Base-by-base conservation (phyloP, 352 stramenopile species). In the Pythium phragmiticola region DNA sequence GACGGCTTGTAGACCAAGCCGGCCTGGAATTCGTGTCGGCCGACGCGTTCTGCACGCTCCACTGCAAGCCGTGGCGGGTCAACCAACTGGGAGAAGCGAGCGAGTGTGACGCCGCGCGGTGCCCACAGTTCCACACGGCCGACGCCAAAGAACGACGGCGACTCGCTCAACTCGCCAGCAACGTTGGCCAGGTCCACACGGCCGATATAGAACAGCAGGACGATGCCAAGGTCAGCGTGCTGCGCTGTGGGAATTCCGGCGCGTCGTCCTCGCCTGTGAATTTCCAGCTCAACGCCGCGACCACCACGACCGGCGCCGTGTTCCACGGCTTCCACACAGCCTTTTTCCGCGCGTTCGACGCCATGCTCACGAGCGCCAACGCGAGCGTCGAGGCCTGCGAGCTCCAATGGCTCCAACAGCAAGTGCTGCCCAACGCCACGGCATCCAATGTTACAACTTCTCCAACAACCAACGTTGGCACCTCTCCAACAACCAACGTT, bases 321-420 rank as follows among this genome's bases (percentile, higher is more conserved):
- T 84, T 89, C 33, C 60, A 57, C 19, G 74, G 69, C 33, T 88
- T 90, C 57, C 70, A 88, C 55, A 69, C 77, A 19, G 73, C 79
- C 12, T 90, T 90, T 54, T 89, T 89, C 67, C 45, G 61, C 11
- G 82, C 80, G 28, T 89, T 85, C 43, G 77, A 93, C 69, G 71
- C 73, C 12, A 86, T 90, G 76, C 23, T 91, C 51, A 66, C 66
- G 9, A 86, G 79, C 45, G 68, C 68, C 19, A 84, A 87, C 67
- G 68, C 84, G 21, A 84, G 64, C 17, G 63, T 71, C 37, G 80
- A 89, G 33, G 82, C 79, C 19, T 93, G 82, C 28, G 76, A 89
- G 49, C 49, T 93, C 28, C 74, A 82, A 21, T 88, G 86, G 57
- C 30, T 91, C 21, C 82, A 89, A 60, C 60, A 87, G 19, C 76